These are phyloP conservation scores for Nigrospora osmanthi DNA, from an alignment of 2,329 filamentous ascomycete genomes.

Conservation along the genomic window DNA sequence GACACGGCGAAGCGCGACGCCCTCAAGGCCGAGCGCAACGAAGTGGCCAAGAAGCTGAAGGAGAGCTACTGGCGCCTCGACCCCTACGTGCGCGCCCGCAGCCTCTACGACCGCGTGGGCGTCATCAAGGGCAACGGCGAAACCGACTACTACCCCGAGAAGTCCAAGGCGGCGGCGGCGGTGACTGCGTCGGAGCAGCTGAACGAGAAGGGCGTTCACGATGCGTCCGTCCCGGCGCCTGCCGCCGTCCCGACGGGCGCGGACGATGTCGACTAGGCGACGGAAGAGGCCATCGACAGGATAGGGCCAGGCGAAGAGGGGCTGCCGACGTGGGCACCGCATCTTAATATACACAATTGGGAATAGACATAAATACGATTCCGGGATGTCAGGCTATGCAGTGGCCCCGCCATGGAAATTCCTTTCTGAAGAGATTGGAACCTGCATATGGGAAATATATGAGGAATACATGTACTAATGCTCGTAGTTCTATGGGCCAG, in stretches of 20 bases:
- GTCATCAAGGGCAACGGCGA: conserved; percentile 60
- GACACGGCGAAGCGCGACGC: conserved; percentile 36
- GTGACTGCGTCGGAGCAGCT: neutral
- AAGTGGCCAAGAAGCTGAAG: conserved; percentile 55
- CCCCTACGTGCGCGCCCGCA: conserved; percentile 74
- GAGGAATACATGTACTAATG: too few species aligned
- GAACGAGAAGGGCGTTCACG: neutral
- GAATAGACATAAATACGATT: too few species aligned
- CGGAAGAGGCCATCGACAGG: too few species aligned
- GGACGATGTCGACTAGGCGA: neutral
- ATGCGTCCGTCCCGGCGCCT: neutral
- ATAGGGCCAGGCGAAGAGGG: too few species aligned
- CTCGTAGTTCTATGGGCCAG: too few species aligned
- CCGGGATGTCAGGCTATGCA: too few species aligned
- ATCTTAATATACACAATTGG: too few species aligned
- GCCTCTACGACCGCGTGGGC: conserved; percentile 77
- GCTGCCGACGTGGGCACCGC: too few species aligned
- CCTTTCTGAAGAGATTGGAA: too few species aligned
- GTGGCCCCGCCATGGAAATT: too few species aligned
- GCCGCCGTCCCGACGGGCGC: neutral
- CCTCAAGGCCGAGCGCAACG: conserved; percentile 49
- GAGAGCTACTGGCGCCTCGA: conserved; percentile 85
- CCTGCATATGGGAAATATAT: too few species aligned
- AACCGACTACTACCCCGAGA: conserved; percentile 59
- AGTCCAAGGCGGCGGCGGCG: neutral